Percentiles rank a stretch among this genome's conserved stretches.
Conservation (phyloP, 2,329 filamentous ascomycete genomes). For the Fusarium metavorans region DNA sequence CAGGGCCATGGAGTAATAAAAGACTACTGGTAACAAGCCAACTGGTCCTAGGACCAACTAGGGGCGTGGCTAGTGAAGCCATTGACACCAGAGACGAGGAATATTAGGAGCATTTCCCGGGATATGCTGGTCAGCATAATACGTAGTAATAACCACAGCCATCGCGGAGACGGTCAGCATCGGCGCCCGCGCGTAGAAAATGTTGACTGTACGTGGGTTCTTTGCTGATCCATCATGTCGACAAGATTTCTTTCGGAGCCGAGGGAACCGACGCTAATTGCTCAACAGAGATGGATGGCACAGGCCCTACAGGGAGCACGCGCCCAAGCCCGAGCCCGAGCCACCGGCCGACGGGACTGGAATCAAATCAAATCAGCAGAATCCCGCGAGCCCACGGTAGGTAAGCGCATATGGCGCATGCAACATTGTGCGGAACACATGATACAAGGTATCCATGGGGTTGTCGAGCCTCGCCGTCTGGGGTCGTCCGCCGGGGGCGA, state of each 20-base stretch:
- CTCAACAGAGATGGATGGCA: constrained; percentile 20
- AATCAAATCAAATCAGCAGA: constrained; percentile 12
- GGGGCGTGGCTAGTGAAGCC: not conserved
- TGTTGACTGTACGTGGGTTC: not conserved
- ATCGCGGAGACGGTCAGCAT: constrained; percentile 1
- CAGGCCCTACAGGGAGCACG: not conserved
- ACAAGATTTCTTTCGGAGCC: constrained; percentile 35
- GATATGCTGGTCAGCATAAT: constrained; percentile 10
- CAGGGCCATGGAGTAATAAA: not conserved
- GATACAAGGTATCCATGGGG: constrained; percentile 19
- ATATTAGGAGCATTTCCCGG: constrained; percentile 1
- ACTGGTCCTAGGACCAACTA: not conserved
- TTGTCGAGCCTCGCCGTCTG: constrained; percentile 25
- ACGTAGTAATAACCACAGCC: not conserved
- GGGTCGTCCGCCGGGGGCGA: constrained; percentile 26
- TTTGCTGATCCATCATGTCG: constrained; percentile 18
- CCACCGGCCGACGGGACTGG: constrained; percentile 38
- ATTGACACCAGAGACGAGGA: constrained; percentile 7
- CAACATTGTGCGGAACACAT: constrained; percentile 28
- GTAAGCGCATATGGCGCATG: constrained; percentile 33
- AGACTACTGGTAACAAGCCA: not conserved
- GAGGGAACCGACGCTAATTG: constrained; percentile 35
- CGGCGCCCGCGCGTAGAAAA: not conserved
- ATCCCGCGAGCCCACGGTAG: not conserved
- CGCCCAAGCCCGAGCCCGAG: constrained; percentile 16